Conservation (phyloP, 1,284 basidiomycete genomes). For the Malassezia brasiliensis region DNA sequence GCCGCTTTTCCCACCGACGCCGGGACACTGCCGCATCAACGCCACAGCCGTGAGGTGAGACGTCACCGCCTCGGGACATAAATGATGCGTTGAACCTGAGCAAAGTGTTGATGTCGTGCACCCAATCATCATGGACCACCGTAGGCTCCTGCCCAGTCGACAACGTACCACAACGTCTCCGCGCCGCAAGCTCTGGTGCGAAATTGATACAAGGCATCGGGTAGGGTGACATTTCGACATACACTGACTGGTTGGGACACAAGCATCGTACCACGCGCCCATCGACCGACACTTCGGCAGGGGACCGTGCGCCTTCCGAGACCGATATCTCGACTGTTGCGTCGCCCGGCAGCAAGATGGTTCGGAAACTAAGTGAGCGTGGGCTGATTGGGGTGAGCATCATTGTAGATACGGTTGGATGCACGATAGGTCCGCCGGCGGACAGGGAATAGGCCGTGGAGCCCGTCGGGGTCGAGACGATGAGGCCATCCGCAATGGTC, state of each 20-base stretch:
- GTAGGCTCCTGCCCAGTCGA: conserved; percentile 19
- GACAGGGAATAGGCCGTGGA: conserved; percentile 94
- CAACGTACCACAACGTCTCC: conserved; percentile 12
- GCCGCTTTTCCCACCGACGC: too few species aligned
- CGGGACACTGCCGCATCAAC: too few species aligned
- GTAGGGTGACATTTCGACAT: conserved; percentile 71
- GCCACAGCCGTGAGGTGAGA: too few species aligned
- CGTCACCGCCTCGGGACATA: conserved; percentile 5
- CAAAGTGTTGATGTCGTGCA: conserved; percentile 72
- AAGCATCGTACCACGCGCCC: conserved; percentile 73
- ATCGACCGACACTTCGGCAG: conserved; percentile 84
- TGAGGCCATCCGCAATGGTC: conserved; percentile 76
- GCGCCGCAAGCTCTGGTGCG: background rate
- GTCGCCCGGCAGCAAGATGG: conserved; percentile 74
- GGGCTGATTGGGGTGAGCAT: conserved; percentile 91
- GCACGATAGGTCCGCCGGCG: conserved; percentile 89
- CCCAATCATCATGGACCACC: conserved; percentile 83
- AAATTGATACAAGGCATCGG: conserved; percentile 67
- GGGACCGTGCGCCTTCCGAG: conserved; percentile 69
- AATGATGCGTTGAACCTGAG: conserved; percentile 48
- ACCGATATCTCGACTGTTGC: conserved; percentile 73
- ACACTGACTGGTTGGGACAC: conserved; percentile 70
- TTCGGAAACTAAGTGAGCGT: conserved; percentile 79
- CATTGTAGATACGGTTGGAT: conserved; percentile 78
- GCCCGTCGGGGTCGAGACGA: conserved; percentile 89